A percentile compares a stretch with the other conserved stretches of the same genome.
Conservation (phyloP, 2,329 filamentous ascomycete species). For the Exophiala mesophila region DNA sequence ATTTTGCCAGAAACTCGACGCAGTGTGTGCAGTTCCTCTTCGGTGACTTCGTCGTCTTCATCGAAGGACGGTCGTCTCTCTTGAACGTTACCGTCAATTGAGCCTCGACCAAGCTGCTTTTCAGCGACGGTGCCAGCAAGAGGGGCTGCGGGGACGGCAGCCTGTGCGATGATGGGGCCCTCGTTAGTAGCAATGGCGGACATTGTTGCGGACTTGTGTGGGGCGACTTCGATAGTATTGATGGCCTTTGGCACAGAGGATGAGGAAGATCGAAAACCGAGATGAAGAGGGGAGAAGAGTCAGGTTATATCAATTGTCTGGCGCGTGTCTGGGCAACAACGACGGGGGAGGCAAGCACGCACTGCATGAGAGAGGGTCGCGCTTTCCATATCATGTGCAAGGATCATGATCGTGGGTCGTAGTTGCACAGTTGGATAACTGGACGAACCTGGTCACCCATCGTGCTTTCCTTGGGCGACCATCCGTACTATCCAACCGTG, state of each 20-base stretch:
- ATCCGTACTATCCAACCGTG: not conserved
- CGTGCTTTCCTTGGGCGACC: no score
- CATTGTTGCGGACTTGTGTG: no score
- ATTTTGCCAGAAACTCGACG: slow-evolving; percentile 26
- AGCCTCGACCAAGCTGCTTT: slow-evolving; percentile 18
- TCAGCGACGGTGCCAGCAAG: slow-evolving; percentile 13
- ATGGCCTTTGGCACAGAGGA: not conserved
- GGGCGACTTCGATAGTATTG: no score
- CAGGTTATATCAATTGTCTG: slow-evolving; percentile 10
- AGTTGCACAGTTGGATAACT: not conserved
- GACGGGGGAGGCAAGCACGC: no score
- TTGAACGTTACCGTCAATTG: slow-evolving; percentile 13
- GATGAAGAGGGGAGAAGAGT: not conserved
- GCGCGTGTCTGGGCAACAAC: no score
- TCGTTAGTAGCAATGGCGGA: slow-evolving; percentile 17
- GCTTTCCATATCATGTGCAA: not conserved
- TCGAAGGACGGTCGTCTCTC: slow-evolving; percentile 1
- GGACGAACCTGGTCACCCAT: not conserved
- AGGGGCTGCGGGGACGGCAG: slow-evolving; percentile 12
- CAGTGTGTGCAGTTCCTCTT: slow-evolving; percentile 22
- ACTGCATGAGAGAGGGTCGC: no score
- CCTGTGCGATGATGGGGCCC: slow-evolving; percentile 19
- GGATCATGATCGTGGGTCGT: not conserved
- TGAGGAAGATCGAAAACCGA: not conserved
- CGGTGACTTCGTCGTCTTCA: slow-evolving; percentile 22